These are phyloP conservation scores for Cystobasidium onofrii DNA, from an alignment of 768 basidiomycete species.

Conservation along the genomic window DNA sequence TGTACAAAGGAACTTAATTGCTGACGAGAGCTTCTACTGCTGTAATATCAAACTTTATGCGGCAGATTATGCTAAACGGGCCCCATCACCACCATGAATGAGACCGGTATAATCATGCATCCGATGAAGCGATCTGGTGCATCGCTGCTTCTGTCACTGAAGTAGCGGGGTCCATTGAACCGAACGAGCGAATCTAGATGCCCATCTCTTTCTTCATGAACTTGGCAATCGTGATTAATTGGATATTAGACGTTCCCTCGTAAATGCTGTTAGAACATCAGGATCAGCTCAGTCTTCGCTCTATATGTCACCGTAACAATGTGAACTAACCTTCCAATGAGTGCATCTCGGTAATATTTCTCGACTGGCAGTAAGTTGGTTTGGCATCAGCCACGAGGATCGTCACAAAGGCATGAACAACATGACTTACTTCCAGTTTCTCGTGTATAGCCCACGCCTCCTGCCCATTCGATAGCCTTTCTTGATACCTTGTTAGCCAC, in stretches of 20 bases:
- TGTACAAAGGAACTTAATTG: no score
- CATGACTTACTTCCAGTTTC: conserved; percentile 34
- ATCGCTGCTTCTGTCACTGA: no score
- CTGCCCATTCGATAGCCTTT: conserved; percentile 89
- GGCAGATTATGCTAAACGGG: background rate
- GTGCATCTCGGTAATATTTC: conserved; percentile 93
- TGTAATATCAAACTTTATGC: no score
- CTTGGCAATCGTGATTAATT: conserved; percentile 72
- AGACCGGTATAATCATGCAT: background rate
- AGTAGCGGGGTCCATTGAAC: no score
- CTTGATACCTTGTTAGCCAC: conserved; percentile 84
- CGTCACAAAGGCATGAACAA: conserved; percentile 9
- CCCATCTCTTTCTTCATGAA: conserved; percentile 31
- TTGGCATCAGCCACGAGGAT: background rate
- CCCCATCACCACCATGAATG: no score
- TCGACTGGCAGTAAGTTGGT: conserved; percentile 53
- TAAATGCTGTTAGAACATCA: conserved; percentile 44
- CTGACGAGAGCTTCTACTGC: background rate
- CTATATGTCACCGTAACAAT: no score
- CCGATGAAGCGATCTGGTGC: background rate
- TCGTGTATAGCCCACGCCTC: conserved; percentile 76
- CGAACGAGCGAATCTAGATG: no score
- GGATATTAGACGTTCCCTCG: conserved; percentile 90
- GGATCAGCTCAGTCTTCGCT: no score
- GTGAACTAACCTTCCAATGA: conserved; percentile 61